Evolutionary conservation across 805 yeast genomes (phyloP), one percentile per base, ranked within the genome.

Genomic region (Ogataea zsoltii): DNA sequence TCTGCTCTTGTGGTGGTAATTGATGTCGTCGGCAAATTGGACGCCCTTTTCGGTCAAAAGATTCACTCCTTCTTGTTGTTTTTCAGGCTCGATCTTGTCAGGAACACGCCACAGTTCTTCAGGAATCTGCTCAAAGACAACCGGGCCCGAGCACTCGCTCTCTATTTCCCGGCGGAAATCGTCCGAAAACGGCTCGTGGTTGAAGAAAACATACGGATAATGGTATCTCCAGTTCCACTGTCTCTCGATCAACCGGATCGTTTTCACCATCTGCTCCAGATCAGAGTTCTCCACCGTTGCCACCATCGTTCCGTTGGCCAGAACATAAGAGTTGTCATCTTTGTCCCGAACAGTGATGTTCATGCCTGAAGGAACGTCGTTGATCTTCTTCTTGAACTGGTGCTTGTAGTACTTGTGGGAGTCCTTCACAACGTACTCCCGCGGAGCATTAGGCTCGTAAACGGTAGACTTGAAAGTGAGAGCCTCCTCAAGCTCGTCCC

Each of bases 1-100:
- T 55, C 96, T 78, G 68, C 96, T 88, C 92, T 88, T 86, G 67
- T 86, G 91, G 61, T 95, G 80, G 68, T 87, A 88, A 11, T 89
- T 73, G 47, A 76, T 80, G 5, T 84, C 76, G 48, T 75, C 85
- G 41, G 95, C 96, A 63, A 86, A 88, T 38, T 84, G 82, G 50
- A 85, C 78, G 53, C 77, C 65, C 53, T 74, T 63, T 31, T 61
- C 69, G 39, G 60, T 67, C 33, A 51, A 44, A 41, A 42, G 52
- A 23, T 46, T 38, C 18, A 51, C 34, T 23, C 54, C 53, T 25
- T 48, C 30, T 33, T 49, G 18, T 26, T 46, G 40, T n/a, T 33
- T 40, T 3, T 65, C 67, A 2, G 50, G 49, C 60, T 85, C 85
- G 15, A 86, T 79, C 53, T 59, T 55, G 1, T 55, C 54, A 0